Conservation (phyloP, 225 moss, liverwort and hornwort species). For the Neckera pumila region DNA sequence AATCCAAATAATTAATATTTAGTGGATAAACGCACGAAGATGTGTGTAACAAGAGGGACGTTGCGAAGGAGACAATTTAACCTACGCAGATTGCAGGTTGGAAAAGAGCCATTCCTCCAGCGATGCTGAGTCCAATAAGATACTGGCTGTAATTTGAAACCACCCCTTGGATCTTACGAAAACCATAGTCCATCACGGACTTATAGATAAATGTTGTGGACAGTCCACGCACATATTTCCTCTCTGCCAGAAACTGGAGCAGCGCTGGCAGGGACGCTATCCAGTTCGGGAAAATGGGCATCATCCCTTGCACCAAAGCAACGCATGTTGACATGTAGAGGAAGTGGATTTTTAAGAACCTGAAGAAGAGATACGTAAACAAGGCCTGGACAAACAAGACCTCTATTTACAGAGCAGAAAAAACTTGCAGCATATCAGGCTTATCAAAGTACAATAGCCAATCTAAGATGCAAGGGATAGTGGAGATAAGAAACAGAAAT, state of each 20-base stretch:
- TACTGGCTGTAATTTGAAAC: constrained; percentile 61
- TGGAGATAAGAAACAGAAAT: neutral
- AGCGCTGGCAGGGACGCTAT: constrained; percentile 47
- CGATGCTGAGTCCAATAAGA: constrained; percentile 75
- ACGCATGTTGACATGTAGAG: constrained; percentile 63
- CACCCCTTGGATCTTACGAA: constrained; percentile 52
- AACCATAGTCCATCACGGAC: constrained; percentile 62
- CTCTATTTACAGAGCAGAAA: neutral
- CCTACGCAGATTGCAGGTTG: constrained; percentile 33
- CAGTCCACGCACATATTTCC: constrained; percentile 21
- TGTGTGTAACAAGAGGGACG: neutral
- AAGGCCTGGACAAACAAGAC: constrained; percentile 47
- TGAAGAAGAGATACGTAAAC: constrained; percentile 71
- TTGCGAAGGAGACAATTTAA: neutral
- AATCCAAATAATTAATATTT: too few relatives aligned
- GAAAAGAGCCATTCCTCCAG: constrained; percentile 58
- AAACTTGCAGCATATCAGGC: neutral
- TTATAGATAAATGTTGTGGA: constrained; percentile 23
- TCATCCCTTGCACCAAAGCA: constrained; percentile 67
- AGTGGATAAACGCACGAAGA: neutral
- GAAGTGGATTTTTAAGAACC: constrained; percentile 62
- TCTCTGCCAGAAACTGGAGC: constrained; percentile 44
- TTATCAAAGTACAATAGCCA: neutral
- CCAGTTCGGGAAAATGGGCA: constrained; percentile 86
- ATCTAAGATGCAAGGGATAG: neutral